Evolutionary conservation across 495 filamentous ascomycete species (phyloP).

Genomic region (Collariella sp.): DNA sequence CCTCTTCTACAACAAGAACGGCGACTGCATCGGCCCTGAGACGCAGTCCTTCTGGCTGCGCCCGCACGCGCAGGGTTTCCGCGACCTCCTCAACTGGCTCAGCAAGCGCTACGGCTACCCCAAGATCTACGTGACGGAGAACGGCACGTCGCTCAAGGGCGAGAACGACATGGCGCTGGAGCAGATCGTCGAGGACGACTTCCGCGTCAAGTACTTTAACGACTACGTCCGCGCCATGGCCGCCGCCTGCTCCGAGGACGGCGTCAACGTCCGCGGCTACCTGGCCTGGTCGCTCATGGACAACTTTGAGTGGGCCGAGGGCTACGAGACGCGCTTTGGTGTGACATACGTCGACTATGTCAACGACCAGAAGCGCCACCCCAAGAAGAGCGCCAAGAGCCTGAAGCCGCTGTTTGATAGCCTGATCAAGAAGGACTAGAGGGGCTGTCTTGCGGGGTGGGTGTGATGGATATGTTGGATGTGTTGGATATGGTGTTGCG

Average conservation of each 20-base stretch:
- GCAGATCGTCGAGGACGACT: constrained; percentile 63
- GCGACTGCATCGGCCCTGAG: constrained; percentile 62
- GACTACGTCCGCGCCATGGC: constrained; percentile 67
- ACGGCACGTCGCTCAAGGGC: constrained; percentile 67
- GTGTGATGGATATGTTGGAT: neutral
- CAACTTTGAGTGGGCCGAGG: constrained; percentile 63
- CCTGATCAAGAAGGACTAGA: constrained; percentile 42
- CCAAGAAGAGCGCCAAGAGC: constrained; percentile 68
- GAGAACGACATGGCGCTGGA: constrained; percentile 66
- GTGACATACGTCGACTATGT: constrained; percentile 71
- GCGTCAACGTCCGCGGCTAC: constrained; percentile 63
- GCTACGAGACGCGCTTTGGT: constrained; percentile 77
- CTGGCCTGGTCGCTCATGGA: constrained; percentile 79
- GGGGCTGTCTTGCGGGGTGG: neutral
- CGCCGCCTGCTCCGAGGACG: constrained; percentile 55
- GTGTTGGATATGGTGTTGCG: neutral
- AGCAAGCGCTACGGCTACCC: constrained; percentile 65
- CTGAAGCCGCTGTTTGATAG: constrained; percentile 55
- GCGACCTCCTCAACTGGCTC: constrained; percentile 69
- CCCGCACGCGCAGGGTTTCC: constrained; percentile 62
- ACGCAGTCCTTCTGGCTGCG: constrained; percentile 70
- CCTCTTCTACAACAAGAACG: constrained; percentile 57
- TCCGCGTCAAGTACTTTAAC: constrained; percentile 64
- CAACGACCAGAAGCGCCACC: constrained; percentile 63
- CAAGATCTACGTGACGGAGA: constrained; percentile 76